These are phyloP conservation scores for Ophiostoma ips DNA, from an alignment of 2,329 filamentous ascomycete species.

Conservation along the genomic window DNA sequence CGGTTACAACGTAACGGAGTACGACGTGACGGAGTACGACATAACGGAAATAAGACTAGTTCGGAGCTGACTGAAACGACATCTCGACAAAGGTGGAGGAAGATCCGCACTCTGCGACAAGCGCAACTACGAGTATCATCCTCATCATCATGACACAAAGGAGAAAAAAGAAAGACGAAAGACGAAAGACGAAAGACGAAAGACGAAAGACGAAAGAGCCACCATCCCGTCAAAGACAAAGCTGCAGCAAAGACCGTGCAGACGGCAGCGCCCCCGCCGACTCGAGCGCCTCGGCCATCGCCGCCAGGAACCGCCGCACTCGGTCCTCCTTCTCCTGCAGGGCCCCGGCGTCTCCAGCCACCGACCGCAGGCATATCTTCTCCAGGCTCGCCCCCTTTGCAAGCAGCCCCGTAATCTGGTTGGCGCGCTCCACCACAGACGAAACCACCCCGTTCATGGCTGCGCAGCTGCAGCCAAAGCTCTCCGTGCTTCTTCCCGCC, in stretches of 20 bases:
- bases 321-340: conserved; percentile 53
- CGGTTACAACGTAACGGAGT: too few relatives aligned
- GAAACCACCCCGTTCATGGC: conserved; percentile 69
- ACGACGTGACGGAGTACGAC: too few relatives aligned
- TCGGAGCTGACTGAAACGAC: too few relatives aligned
- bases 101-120: too few relatives aligned
- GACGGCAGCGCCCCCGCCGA: neutral
- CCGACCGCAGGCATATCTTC: conserved; percentile 54
- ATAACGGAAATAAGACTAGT: too few relatives aligned
- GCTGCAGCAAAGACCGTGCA: neutral
- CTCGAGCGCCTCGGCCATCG: conserved; percentile 6
- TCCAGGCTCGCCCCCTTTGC: conserved; percentile 64
- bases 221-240: too few relatives aligned
- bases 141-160: too few relatives aligned
- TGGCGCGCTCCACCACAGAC: conserved; percentile 60
- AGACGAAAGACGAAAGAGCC: too few relatives aligned
- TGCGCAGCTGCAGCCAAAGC: conserved; percentile 78
- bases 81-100: too few relatives aligned
- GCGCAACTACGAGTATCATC: too few relatives aligned
- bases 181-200: too few relatives aligned
- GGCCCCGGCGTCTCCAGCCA: conserved; percentile 42
- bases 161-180: too few relatives aligned
- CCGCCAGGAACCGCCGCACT: conserved; percentile 42
- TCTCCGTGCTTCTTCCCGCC: conserved; percentile 57
- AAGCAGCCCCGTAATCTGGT: conserved; percentile 54